Base-by-base conservation (phyloP, 2,329 filamentous ascomycete species). In the Emmonsia crescens region DNA sequence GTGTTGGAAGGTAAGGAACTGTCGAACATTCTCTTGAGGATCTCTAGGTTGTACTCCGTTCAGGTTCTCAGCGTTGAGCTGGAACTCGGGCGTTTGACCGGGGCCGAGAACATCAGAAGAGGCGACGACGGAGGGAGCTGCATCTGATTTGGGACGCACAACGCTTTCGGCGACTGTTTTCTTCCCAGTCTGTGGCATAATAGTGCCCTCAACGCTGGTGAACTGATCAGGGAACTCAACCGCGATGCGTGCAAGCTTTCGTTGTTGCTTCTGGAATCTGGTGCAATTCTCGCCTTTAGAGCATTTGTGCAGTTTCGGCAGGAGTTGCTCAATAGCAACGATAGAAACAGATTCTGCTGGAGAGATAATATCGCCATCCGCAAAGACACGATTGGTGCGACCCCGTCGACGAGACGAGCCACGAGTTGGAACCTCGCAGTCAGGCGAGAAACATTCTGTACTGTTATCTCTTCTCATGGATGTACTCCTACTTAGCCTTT, bases 81-180 rank as follows among this genome's bases (percentile, higher is more conserved):
- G 77, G 63, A 92, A 80, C 29, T 86, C 80, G 27, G 87, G 82
- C 14, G 86, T 72, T 42, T 82, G 74, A 8, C 83, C 83, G 5
- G 89, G 87, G 2, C 91, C 92, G 65, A 97, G 82, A 12, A 95
- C 82, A 74, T 96, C 93, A 1, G 92, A 96, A 0, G 93, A 96
- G 31, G 92, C 93, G 59, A 96, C 87, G 10, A 96, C 82, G 1
- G 92, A 96, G 10, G 89, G 89, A 3, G 88, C 83, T 24, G 84
- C 84, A 67, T 94, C 88, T 5, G 90, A 93, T 31, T 85, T 79
- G 12, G 89, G 89, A 51, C 88, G 85, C 65, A 83, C 74, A 5
- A 77, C 74, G 63, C 84, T 76, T 61, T 79, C 84, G 33, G 72
- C 70, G 6, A 81, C 79, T 40, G 87, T 90, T 62, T 94, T 94